These are phyloP conservation scores for Extremus antarcticus DNA, from an alignment of 495 filamentous ascomycete genomes.

Conservation along the genomic window DNA sequence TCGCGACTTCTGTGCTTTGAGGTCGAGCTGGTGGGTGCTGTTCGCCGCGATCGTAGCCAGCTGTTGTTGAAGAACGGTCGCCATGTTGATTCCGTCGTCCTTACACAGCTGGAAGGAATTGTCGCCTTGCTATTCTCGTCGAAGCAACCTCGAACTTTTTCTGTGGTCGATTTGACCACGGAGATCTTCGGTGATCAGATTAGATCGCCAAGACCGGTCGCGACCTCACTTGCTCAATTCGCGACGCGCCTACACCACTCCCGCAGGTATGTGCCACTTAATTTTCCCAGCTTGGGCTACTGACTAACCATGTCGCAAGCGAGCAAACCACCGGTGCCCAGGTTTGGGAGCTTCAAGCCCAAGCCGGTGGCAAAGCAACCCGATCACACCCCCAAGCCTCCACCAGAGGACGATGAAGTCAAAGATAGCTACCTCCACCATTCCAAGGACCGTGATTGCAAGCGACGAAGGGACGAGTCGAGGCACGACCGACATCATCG, in stretches of 20 bases:
- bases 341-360: slow-evolving; percentile 25
- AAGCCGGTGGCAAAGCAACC: slow-evolving; percentile 4
- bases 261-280: not conserved
- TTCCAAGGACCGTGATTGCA: not conserved
- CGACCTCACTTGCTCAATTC: too few relatives aligned
- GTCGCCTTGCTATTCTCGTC: too few relatives aligned
- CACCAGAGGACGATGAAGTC: not conserved
- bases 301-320: not conserved
- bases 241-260: too few relatives aligned
- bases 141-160: too few relatives aligned
- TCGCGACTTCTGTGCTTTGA: slow-evolving; percentile 76
- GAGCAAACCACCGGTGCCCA: slow-evolving; percentile 9
- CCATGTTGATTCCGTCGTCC: too few relatives aligned
- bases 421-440: not conserved
- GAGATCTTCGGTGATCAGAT: too few relatives aligned
- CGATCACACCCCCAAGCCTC: not conserved
- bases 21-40: slow-evolving; percentile 50
- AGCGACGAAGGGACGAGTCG: not conserved
- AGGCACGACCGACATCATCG: not conserved
- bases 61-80: slow-evolving; percentile 31
- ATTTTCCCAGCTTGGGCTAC: not conserved
- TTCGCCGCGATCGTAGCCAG: slow-evolving; percentile 30
- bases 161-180: too few relatives aligned
- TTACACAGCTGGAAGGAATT: too few relatives aligned
- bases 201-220: too few relatives aligned